These are phyloP conservation scores for Globisporangium takayamanum DNA, from an alignment of 352 stramenopile genomes.

Conservation along the genomic window DNA sequence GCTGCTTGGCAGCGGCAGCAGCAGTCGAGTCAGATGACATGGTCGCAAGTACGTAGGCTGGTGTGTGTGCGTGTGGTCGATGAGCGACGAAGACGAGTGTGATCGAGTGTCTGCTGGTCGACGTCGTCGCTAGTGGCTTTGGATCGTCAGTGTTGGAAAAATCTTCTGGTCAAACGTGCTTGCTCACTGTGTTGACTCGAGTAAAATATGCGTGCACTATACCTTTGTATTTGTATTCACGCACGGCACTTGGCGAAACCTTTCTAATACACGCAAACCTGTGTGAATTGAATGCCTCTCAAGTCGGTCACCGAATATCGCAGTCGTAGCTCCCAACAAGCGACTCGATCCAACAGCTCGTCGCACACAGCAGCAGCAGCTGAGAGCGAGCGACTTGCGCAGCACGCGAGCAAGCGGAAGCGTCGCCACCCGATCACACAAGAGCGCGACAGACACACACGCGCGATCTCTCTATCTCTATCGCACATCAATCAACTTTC, in stretches of 20 bases:
- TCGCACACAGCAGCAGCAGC: no score
- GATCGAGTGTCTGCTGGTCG: background rate
- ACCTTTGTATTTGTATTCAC: background rate
- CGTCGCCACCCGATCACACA: background rate
- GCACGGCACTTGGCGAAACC: background rate
- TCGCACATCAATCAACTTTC: background rate
- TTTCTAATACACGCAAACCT: background rate
- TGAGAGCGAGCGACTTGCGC: background rate
- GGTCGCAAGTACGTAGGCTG: background rate
- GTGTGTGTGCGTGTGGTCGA: background rate
- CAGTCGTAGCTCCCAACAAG: background rate
- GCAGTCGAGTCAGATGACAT: background rate
- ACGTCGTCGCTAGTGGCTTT: background rate
- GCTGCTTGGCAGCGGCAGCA: conserved; percentile 30
- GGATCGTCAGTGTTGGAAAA: conserved; percentile 6
- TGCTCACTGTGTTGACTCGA: background rate
- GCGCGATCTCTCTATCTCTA: background rate
- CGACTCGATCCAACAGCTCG: background rate
- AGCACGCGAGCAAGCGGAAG: background rate
- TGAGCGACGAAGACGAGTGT: background rate
- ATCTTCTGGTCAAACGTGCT: conserved; percentile 7
- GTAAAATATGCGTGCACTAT: background rate
- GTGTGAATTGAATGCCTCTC: no score
- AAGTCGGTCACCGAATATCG: no score
- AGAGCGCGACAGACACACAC: background rate